These are phyloP conservation scores for Exserohilum turcica DNA, from an alignment of 2,329 filamentous ascomycete species.

Conservation along the genomic window DNA sequence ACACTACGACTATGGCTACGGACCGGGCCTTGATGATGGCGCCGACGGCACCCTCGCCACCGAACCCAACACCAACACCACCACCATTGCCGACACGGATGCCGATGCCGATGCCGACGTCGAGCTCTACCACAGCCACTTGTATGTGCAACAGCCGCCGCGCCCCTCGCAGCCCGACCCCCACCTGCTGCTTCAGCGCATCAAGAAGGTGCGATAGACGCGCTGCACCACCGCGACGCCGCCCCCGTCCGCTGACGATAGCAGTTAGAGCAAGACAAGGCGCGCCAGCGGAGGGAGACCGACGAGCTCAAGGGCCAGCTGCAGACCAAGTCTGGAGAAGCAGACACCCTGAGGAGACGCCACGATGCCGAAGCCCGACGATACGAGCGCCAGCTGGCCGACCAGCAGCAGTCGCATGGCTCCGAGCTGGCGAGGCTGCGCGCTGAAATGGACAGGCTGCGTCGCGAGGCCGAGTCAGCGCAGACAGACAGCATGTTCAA, in stretches of 20 bases:
- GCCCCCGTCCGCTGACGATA: constrained; percentile 22
- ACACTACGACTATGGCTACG: constrained; percentile 1
- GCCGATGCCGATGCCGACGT: not conserved
- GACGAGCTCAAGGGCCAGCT: constrained; percentile 44
- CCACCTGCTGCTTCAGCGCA: constrained; percentile 47
- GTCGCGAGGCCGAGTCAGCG: constrained; percentile 67
- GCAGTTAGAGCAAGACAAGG: constrained; percentile 53
- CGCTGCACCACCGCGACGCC: not conserved
- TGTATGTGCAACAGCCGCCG: constrained; percentile 29
- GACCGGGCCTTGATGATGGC: not conserved
- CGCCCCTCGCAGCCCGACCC: constrained; percentile 36
- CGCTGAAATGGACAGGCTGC: constrained; percentile 66
- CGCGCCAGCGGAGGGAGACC: constrained; percentile 29
- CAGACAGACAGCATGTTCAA: constrained; percentile 75
- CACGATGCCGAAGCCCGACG: constrained; percentile 65
- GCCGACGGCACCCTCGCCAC: not conserved
- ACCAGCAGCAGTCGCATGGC: constrained; percentile 66
- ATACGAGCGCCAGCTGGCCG: constrained; percentile 66
- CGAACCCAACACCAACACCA: not conserved
- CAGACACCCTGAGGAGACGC: constrained; percentile 74
- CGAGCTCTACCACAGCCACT: constrained; percentile 12
- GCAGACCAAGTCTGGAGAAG: constrained; percentile 69
- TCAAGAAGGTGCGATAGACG: constrained; percentile 45
- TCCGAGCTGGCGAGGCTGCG: constrained; percentile 69
- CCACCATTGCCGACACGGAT: not conserved